Evolutionary conservation across 1,284 basidiomycete genomes (phyloP).

Genomic region (Chalciporus sp.): DNA sequence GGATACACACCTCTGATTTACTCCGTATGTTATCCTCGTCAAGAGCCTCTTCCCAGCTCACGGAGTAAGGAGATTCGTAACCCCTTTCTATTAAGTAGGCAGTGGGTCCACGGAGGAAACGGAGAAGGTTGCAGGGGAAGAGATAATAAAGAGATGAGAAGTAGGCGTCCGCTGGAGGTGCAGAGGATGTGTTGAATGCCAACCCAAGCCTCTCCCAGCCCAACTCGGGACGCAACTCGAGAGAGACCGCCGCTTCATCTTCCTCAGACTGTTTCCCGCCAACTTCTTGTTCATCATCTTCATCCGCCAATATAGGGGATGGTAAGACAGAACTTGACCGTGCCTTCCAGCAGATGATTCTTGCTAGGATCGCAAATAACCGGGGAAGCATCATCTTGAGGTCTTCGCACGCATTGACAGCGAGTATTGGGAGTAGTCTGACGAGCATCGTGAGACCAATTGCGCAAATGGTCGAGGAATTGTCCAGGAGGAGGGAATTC

Average conservation of each 20-base stretch:
- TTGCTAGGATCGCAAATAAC: conserved; percentile 65
- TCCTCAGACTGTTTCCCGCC: conserved; percentile 38
- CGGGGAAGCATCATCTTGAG: conserved; percentile 62
- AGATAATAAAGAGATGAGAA: conserved; percentile 87
- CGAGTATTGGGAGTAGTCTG: conserved; percentile 74
- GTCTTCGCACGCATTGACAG: conserved; percentile 56
- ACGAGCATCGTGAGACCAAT: conserved; percentile 63
- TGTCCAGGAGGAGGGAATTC: conserved; percentile 67
- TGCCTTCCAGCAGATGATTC: conserved; percentile 72
- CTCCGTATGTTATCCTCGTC: conserved; percentile 72
- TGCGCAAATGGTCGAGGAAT: conserved; percentile 68
- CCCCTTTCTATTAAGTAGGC: conserved; percentile 57
- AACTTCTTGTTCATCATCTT: conserved; percentile 36
- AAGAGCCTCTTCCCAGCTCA: conserved; percentile 67
- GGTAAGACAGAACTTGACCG: conserved; percentile 36
- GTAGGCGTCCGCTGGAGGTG: conserved; percentile 60
- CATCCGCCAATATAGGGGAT: conserved; percentile 34
- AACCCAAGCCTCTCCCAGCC: conserved; percentile 66
- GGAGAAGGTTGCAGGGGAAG: conserved; percentile 82
- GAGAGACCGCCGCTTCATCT: conserved; percentile 25
- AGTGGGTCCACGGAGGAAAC: conserved; percentile 70
- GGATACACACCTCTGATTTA: conserved; percentile 56
- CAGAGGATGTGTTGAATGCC: conserved; percentile 52
- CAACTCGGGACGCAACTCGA: conserved; percentile 54
- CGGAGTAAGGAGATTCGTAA: conserved; percentile 56